A percentile compares a stretch with the other conserved stretches of the same genome.
These are phyloP conservation scores for Ceratocystis lukuohia DNA, from an alignment of 2,329 filamentous ascomycete species.

Conservation along the genomic window DNA sequence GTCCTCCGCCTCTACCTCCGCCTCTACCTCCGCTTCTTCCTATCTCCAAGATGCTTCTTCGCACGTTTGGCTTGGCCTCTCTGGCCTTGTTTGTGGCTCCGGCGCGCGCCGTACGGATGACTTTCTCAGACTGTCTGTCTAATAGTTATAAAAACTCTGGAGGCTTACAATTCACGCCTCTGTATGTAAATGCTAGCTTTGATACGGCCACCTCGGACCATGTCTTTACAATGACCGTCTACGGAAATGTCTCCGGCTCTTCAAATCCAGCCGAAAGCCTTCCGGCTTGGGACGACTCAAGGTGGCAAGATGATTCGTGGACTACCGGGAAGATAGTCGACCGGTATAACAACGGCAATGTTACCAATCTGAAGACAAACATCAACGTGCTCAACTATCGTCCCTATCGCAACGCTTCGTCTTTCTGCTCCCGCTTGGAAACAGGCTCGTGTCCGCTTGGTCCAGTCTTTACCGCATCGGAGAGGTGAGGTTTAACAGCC, in stretches of 20 bases:
- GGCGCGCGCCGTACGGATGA: conserved; percentile 51
- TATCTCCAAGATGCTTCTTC: conserved; percentile 26
- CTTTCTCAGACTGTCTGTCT: conserved; percentile 73
- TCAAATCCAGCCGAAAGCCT: conserved; percentile 38
- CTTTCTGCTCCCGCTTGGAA: conserved; percentile 54
- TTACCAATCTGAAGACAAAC: conserved; percentile 59
- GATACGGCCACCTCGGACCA: conserved; percentile 46
- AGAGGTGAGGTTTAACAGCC: conserved; percentile 27
- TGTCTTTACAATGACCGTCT: conserved; percentile 63
- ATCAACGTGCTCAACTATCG: conserved; percentile 67
- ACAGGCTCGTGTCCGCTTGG: conserved; percentile 60
- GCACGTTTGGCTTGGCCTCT: conserved; percentile 9
- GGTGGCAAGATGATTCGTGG: conserved; percentile 48
- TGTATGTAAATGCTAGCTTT: conserved; percentile 62
- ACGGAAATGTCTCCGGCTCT: conserved; percentile 80
- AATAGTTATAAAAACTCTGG: conserved; percentile 44
- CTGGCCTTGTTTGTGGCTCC: conserved; percentile 30
- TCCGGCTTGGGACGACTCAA: conserved; percentile 44
- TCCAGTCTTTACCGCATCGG: conserved; percentile 49
- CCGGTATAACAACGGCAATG: conserved; percentile 32
- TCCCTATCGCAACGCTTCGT: conserved; percentile 41
- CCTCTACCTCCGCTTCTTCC: conserved; percentile 1
- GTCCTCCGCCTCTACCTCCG: neutral
- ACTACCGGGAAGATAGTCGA: conserved; percentile 66
- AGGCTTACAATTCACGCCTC: conserved; percentile 66